Percentiles rank a stretch among this genome's conserved stretches.
phyloP scores from a whole-genome alignment of 75 land plant species.

The Picea glauca region DNA sequence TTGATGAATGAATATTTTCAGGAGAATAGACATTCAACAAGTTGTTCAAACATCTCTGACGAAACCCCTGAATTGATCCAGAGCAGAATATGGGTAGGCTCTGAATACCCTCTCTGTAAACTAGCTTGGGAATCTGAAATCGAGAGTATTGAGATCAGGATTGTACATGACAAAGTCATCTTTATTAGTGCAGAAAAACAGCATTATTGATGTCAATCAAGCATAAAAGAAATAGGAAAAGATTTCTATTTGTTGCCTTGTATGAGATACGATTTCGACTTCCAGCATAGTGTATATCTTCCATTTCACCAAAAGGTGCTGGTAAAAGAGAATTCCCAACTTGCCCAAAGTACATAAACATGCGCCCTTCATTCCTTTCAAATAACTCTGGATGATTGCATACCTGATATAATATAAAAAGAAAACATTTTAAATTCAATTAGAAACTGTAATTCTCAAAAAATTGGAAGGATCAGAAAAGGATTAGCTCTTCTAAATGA shows the following conservation, averaged over 20 bases:
- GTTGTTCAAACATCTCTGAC: slow-evolving; percentile 42
- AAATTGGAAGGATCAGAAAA: background rate
- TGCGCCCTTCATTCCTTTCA: slow-evolving; percentile 93
- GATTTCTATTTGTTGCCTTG: slow-evolving; percentile 45
- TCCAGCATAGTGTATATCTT: slow-evolving; percentile 78
- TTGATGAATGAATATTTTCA: slow-evolving; percentile 55
- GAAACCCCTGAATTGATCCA: slow-evolving; percentile 36
- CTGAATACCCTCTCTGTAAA: slow-evolving; percentile 55
- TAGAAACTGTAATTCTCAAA: background rate
- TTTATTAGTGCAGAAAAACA: background rate
- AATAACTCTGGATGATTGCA: slow-evolving; percentile 99
- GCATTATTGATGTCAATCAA: slow-evolving; percentile 2
- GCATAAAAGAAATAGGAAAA: slow-evolving; percentile 6
- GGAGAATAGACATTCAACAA: slow-evolving; percentile 68
- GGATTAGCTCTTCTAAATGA: too few species aligned
- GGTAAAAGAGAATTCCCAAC: slow-evolving; percentile 70
- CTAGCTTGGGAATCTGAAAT: slow-evolving; percentile 84
- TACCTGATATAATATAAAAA: slow-evolving; percentile 41
- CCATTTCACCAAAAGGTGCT: slow-evolving; percentile 88
- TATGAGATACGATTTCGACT: slow-evolving; percentile 67
- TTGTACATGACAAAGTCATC: background rate
- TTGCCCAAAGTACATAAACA: slow-evolving; percentile 73
- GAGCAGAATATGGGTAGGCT: slow-evolving; percentile 35
- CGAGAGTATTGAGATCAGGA: background rate
- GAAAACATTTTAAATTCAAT: background rate